Evolutionary conservation across 176 grass and related monocot genomes (phyloP).

Genomic region (Bolboschoenus planiculmis): DNA sequence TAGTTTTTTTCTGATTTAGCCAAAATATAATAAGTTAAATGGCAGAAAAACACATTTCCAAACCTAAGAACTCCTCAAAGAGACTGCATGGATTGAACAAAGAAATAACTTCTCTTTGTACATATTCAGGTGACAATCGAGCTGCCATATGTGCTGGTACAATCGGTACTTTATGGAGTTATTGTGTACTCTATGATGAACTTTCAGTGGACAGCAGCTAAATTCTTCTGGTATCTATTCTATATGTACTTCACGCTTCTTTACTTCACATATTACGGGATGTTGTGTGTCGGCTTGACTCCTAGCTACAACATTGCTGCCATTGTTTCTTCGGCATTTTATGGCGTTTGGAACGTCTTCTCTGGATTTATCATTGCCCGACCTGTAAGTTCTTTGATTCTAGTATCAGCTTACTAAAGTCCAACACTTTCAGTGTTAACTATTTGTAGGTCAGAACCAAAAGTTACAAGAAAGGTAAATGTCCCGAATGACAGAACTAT

Average conservation of each 20-base stretch:
- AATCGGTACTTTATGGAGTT: background rate
- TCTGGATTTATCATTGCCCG: background rate
- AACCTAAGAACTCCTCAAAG: background rate
- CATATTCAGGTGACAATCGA: conserved; percentile 4
- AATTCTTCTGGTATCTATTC: conserved; percentile 1
- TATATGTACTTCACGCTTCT: conserved; percentile 2
- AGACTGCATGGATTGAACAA: background rate
- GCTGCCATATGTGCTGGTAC: background rate
- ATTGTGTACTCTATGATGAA: conserved; percentile 1
- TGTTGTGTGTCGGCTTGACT: background rate
- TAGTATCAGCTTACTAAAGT: background rate
- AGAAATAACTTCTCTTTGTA: background rate
- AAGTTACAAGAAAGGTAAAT: background rate
- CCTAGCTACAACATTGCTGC: background rate
- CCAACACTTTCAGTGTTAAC: background rate
- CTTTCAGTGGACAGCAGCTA: background rate
- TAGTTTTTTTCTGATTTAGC: background rate
- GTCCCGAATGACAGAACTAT: background rate
- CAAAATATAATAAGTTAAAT: background rate
- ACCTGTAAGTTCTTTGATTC: background rate
- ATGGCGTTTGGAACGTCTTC: background rate
- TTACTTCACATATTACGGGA: background rate
- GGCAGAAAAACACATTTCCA: background rate
- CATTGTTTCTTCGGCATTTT: background rate
- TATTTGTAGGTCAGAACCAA: background rate